Conservation (phyloP, 1,139 yeast species). For the Diutina siamensis region DNA sequence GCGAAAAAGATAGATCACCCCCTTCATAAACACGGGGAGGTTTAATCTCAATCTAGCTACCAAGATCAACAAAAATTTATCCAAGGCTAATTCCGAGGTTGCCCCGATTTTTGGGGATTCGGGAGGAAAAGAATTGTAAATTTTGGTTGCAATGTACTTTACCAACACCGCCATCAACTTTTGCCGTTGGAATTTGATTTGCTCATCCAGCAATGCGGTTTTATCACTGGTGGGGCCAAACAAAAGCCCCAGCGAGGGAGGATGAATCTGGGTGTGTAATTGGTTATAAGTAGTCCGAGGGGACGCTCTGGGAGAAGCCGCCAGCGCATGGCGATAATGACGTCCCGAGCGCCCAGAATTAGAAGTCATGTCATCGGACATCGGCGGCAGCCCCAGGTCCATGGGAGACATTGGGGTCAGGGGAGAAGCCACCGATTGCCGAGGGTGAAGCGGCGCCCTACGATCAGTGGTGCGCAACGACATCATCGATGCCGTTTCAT, state of each 20-base stretch:
- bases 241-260: slow-evolving; percentile 1
- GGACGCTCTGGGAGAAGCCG: neutral
- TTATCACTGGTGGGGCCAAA: neutral
- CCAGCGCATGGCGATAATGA: slow-evolving; percentile 1
- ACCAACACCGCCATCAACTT: slow-evolving; percentile 35
- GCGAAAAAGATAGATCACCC: slow-evolving; percentile 33
- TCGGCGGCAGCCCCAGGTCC: neutral
- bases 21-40: slow-evolving; percentile 28
- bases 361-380: neutral
- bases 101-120: slow-evolving; percentile 15
- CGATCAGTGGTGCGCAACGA: slow-evolving; percentile 3
- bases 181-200: slow-evolving; percentile 12
- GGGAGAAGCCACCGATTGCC: neutral
- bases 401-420: slow-evolving; percentile 1
- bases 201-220: slow-evolving; percentile 6
- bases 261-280: neutral
- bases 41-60: slow-evolving; percentile 28
- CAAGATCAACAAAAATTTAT: slow-evolving; percentile 28
- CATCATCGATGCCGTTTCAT: slow-evolving; percentile 4
- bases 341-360: neutral
- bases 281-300: neutral
- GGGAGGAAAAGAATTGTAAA: slow-evolving; percentile 36
- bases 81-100: slow-evolving; percentile 28
- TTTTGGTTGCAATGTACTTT: slow-evolving; percentile 34
- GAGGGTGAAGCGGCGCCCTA: neutral